Base-by-base conservation (phyloP, 805 yeast genomes). In the Tetrapisispora nanseiensis region DNA sequence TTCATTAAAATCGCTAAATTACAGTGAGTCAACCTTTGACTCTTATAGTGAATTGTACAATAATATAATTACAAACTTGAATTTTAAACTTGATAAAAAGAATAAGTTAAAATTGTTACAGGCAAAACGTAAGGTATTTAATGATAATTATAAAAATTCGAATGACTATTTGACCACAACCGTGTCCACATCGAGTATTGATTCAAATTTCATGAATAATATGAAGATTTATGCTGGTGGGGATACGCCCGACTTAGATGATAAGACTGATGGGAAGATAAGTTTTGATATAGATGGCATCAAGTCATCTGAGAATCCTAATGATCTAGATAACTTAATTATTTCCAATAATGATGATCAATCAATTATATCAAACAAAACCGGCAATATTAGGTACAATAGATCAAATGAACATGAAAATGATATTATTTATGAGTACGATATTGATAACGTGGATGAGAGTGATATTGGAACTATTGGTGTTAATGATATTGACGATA, bases 21-120 rank as follows among this genome's bases (percentile, higher is more conserved):
- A 48, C 27, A 46, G 49, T 15, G 33, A 32, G n/a, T 42, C 48
- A 1, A 47, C 54, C 4, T 47, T 51, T 24, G 51, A 54, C 24
- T 52, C 50, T 4, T 58, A 48, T 40, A 51, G 42, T 30, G 43
- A 47, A 16, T 56, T 60, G 56, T 47, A 50, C 31, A 51, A 39
- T 34, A 39, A 44, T 15, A 33, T 54, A 15, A 22, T 37, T 15
- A 22, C 30, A 10, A 23, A 18, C 26, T 24, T 23, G 13, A 32
- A 44, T 20, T 16, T 36, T n/a, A 31, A 23, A 12, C 7, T 37
- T 7, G 27, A 37, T 8, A 37, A 38, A 18, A 33, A 43, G 23
- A 28, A 36, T 30, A 38, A 40, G 16, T 22, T 29, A n/a, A 29
- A 37, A 18, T 26, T 35, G 12, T 26, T 35, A 12, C 29, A 35